These are phyloP conservation scores for Candida cerambycidarum DNA, from an alignment of 805 yeast genomes.

Conservation along the genomic window DNA sequence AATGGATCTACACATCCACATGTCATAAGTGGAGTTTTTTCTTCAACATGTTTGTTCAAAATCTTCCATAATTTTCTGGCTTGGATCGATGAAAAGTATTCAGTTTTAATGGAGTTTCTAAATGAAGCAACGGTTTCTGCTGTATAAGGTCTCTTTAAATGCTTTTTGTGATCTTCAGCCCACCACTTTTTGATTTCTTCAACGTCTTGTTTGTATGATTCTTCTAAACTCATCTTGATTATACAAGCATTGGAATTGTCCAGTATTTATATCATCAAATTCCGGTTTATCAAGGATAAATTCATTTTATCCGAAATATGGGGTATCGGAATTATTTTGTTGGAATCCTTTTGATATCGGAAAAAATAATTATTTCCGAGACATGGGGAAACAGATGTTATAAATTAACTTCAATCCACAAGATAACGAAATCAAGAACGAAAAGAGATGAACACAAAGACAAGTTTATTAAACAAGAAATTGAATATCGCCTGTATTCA, in stretches of 20 bases:
- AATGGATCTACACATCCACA: constrained; percentile 64
- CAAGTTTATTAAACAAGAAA: constrained; percentile 7
- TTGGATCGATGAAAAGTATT: constrained; percentile 50
- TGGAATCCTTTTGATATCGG: too few relatives aligned
- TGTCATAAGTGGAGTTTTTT: constrained; percentile 51
- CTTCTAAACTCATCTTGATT: constrained; percentile 3
- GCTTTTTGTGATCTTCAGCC: constrained; percentile 12
- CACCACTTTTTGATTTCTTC: constrained; percentile 13
- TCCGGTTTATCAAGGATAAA: neutral
- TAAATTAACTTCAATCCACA: too few relatives aligned
- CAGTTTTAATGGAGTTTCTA: constrained; percentile 47
- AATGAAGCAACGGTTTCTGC: constrained; percentile 53
- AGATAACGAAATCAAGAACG: neutral
- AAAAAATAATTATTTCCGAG: neutral
- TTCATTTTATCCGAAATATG: constrained; percentile 1
- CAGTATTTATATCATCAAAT: neutral
- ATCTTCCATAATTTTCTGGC: constrained; percentile 52
- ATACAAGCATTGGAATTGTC: neutral
- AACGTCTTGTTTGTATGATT: constrained; percentile 18
- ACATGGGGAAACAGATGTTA: neutral
- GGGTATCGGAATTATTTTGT: neutral
- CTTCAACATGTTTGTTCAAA: constrained; percentile 38
- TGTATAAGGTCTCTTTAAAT: constrained; percentile 46
- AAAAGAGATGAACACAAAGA: neutral
- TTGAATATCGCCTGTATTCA: constrained; percentile 12